Percentiles rank a stretch among this genome's conserved stretches.
These are phyloP conservation scores for Herpetomonas samuelpessoai DNA, from an alignment of 208 protist species.

Conservation along the genomic window DNA sequence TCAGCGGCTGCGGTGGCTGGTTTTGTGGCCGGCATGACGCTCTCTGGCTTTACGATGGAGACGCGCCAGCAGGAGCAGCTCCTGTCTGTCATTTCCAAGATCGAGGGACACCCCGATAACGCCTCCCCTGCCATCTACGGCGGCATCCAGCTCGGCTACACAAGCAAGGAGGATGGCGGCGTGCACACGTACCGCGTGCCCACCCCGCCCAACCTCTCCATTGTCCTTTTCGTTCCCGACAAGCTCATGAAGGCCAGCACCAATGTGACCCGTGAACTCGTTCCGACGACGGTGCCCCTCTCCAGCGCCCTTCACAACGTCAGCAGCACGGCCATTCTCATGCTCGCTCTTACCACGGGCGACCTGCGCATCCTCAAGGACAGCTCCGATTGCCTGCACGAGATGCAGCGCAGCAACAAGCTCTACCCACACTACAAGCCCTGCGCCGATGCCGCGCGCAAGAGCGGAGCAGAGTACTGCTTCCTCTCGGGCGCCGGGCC, in stretches of 20 bases:
- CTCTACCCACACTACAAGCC: constrained; percentile 80
- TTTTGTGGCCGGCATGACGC: constrained; percentile 86
- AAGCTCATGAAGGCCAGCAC: constrained; percentile 88
- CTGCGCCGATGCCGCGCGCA: constrained; percentile 56
- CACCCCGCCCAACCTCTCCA: constrained; percentile 65
- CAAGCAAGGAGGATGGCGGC: constrained; percentile 17
- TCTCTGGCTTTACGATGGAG: constrained; percentile 78
- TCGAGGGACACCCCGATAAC: constrained; percentile 94
- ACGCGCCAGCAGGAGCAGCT: constrained; percentile 68
- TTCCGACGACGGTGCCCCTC: constrained; percentile 60
- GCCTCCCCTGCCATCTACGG: constrained; percentile 93
- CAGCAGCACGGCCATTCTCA: constrained; percentile 78
- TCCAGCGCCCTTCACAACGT: constrained; percentile 92
- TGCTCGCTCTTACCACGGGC: constrained; percentile 73
- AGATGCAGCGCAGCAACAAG: constrained; percentile 63
- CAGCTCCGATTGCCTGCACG: constrained; percentile 80
- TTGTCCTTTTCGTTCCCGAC: constrained; percentile 90
- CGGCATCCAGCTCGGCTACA: constrained; percentile 89
- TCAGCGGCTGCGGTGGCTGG: constrained; percentile 89
- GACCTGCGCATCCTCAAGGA: constrained; percentile 65
- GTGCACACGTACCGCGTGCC: constrained; percentile 71
- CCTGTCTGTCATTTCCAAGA: constrained; percentile 75
- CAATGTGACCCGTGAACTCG: constrained; percentile 73
- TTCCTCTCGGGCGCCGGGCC: constrained; percentile 84
- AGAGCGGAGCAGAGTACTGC: constrained; percentile 63